A percentile compares a stretch with the other conserved stretches of the same genome.
Evolutionary conservation across 306 rosid species (phyloP).

Genomic region (Rosa lucieae): DNA sequence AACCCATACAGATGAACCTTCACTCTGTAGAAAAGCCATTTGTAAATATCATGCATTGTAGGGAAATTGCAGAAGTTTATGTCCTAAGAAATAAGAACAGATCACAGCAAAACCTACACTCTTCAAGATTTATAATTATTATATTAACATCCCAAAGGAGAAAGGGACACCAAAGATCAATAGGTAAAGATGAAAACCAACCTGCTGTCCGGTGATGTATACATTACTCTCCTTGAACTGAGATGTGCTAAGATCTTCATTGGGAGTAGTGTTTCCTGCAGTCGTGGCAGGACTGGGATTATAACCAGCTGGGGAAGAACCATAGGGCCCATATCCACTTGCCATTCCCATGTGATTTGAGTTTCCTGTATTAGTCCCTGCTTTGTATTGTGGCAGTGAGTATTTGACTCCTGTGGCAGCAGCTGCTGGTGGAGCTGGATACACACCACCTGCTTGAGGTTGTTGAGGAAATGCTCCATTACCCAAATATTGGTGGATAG

Average conservation of each 20-base stretch:
- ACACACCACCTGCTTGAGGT: conserved; percentile 79
- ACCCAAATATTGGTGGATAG: conserved; percentile 87
- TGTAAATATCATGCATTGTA: conserved; percentile 4
- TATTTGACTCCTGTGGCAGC: conserved; percentile 77
- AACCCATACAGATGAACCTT: conserved; percentile 92
- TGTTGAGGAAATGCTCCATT: conserved; percentile 88
- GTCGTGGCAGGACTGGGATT: conserved; percentile 70
- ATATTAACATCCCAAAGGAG: conserved; percentile 10
- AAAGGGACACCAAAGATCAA: conserved; percentile 23
- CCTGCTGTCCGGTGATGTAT: conserved; percentile 91
- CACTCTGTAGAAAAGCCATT: conserved; percentile 56
- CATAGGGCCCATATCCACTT: conserved; percentile 76
- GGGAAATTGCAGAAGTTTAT: not conserved
- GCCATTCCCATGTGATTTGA: conserved; percentile 77
- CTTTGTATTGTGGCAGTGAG: conserved; percentile 84
- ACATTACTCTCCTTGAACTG: conserved; percentile 86
- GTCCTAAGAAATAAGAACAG: not conserved
- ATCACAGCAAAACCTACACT: not conserved
- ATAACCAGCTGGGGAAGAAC: conserved; percentile 76
- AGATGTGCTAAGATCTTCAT: conserved; percentile 78
- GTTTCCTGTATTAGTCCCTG: conserved; percentile 70
- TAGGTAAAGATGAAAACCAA: conserved; percentile 33
- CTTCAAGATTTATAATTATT: not conserved
- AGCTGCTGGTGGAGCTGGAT: conserved; percentile 69
- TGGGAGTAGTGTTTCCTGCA: conserved; percentile 64